Conservation (phyloP, 805 yeast genomes). For the Hemisphaericaspora nanyangensis region DNA sequence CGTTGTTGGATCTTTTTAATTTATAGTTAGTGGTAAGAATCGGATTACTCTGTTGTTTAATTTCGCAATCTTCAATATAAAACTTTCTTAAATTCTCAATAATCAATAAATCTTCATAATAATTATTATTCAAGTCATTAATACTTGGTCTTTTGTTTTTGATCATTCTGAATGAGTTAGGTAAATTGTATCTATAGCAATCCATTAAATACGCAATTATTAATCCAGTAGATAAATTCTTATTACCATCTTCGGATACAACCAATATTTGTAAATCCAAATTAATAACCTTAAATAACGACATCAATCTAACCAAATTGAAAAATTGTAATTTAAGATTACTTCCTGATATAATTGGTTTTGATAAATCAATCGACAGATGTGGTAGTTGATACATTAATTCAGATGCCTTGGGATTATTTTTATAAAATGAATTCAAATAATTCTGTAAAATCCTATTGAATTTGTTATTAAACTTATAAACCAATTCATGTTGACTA, state of each 20-base stretch:
- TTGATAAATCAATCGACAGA: constrained; percentile 13
- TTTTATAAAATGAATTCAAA: constrained; percentile 30
- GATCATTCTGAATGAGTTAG: constrained; percentile 24
- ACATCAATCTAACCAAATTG: constrained; percentile 31
- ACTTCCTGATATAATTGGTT: constrained; percentile 34
- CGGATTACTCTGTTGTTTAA: constrained; percentile 22
- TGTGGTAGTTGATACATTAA: constrained; percentile 29
- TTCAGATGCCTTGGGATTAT: constrained; percentile 25
- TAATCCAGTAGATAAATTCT: constrained; percentile 27
- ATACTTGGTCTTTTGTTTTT: constrained; percentile 14
- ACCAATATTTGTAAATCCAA: constrained; percentile 26
- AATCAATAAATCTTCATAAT: constrained; percentile 37
- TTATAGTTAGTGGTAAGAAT: constrained; percentile 24
- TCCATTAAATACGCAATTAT: constrained; percentile 39
- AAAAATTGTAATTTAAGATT: constrained; percentile 34
- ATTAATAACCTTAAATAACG: constrained; percentile 31
- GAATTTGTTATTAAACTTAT: constrained; percentile 24
- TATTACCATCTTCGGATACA: constrained; percentile 28
- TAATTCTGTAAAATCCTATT: constrained; percentile 36
- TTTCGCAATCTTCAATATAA: constrained; percentile 25
- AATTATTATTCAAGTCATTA: constrained; percentile 24
- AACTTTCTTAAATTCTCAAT: constrained; percentile 39
- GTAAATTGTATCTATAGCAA: constrained; percentile 31
- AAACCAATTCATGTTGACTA: constrained; percentile 13
- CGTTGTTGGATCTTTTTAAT: constrained; percentile 24